A percentile compares a stretch with the other conserved stretches of the same genome.
Evolutionary conservation across 1,139 yeast genomes (phyloP).

Genomic region (Yamadazyma membranifaciens): DNA sequence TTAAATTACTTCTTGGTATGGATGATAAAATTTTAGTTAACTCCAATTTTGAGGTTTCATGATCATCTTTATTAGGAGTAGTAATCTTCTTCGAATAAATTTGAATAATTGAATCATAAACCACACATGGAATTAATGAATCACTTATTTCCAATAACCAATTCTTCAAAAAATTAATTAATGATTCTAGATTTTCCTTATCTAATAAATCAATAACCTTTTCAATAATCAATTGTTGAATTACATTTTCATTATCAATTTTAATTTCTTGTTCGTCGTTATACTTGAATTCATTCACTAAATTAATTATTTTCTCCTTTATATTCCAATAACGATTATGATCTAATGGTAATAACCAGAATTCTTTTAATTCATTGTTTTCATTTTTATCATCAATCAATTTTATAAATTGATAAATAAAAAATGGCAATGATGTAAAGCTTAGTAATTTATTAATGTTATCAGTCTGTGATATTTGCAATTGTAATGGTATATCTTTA

Average conservation of each 20-base stretch:
- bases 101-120: conserved; percentile 34
- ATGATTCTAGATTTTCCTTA: conserved; percentile 11
- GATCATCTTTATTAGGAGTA: not conserved
- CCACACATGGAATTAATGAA: conserved; percentile 44
- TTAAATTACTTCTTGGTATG: conserved; percentile 43
- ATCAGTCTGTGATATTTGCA: conserved; percentile 19
- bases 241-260: conserved; percentile 19
- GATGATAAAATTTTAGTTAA: conserved; percentile 29
- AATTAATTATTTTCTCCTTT: conserved; percentile 29
- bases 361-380: conserved; percentile 9
- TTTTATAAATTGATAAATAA: conserved; percentile 25
- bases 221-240: conserved; percentile 25
- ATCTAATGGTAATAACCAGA: conserved; percentile 35
- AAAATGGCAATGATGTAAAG: conserved; percentile 34
- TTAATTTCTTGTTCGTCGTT: conserved; percentile 14
- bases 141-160: conserved; percentile 48
- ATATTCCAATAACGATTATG: conserved; percentile 35
- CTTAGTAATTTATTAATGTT: conserved; percentile 22
- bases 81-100: conserved; percentile 17
- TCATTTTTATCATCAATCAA: conserved; percentile 20
- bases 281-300: conserved; percentile 19
- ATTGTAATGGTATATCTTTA: conserved; percentile 43
- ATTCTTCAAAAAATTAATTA: conserved; percentile 34
- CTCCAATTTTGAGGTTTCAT: conserved; percentile 15
- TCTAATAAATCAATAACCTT: conserved; percentile 19